Evolutionary conservation across 73 alveolate genomes (phyloP).

Genomic region (Paramecium pentaurelia): DNA sequence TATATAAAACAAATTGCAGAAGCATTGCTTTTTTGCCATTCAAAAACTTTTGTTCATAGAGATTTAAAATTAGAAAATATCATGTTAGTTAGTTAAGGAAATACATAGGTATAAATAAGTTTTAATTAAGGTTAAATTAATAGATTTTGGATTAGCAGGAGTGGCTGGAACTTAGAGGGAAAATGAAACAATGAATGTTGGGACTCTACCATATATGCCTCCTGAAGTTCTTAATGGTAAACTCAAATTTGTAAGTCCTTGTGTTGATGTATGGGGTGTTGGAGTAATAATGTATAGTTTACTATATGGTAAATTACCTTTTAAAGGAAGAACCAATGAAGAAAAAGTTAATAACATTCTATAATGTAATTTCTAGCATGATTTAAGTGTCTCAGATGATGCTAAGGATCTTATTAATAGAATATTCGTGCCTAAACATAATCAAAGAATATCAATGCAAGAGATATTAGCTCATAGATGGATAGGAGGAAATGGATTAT

Average conservation of each 20-base stretch:
- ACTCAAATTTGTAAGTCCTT: constrained; percentile 59
- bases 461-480: neutral
- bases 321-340: constrained; percentile 67
- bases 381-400: neutral
- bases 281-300: constrained; percentile 70
- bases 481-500: neutral
- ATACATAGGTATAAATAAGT: constrained; percentile 4
- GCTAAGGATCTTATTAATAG: neutral
- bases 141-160: constrained; percentile 78
- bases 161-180: constrained; percentile 66
- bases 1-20: constrained; percentile 72
- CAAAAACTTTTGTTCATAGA: constrained; percentile 79
- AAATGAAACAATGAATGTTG: constrained; percentile 68
- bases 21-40: constrained; percentile 83
- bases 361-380: neutral
- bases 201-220: constrained; percentile 86
- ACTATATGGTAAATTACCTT: constrained; percentile 77
- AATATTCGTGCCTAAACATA: neutral
- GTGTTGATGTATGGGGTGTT: constrained; percentile 85
- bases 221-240: constrained; percentile 76
- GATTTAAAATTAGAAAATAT: constrained; percentile 91
- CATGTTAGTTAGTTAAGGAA: constrained; percentile 56
- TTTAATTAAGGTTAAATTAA: constrained; percentile 63
- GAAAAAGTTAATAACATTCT: constrained; percentile 16
- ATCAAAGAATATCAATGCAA: neutral